Evolutionary conservation across 2,329 filamentous ascomycete species (phyloP), one percentile per base, ranked within the genome.

Genomic region (Phaeosphaeriaceae sp.): DNA sequence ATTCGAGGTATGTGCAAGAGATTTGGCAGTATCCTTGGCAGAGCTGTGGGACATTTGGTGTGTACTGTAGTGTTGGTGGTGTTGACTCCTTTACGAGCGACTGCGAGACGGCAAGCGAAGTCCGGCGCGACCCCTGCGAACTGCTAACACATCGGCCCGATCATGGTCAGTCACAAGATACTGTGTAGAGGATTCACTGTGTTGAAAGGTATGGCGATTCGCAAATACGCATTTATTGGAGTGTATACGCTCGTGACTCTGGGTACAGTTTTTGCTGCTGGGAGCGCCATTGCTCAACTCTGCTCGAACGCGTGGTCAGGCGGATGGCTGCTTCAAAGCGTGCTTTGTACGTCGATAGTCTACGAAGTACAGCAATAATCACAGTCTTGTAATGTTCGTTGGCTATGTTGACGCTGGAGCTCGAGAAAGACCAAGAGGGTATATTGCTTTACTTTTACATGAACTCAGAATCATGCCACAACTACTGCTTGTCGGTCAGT

Each of bases 391-490:
- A 3, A 7, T 15, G 13, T 11, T 36, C 31, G 31, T 36, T 15
- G 31, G 13, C 13, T 11, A 13, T 36, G 13, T 3, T 15, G 7
- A 3, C 13, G 31, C 11, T 13, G 11, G 9, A 36, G 53, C 48
- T 41, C 50, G 21, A 48, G 47, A 41, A 49, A 47, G 42, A 36
- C 48, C 56, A 44, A 56, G 41, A 45, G 31, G 59, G 52, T 11
- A 47, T 41, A 33, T 54, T 44, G 40, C 51, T 36, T 36, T 36
- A 36, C 31, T 3, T 36, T 36, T 36, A 36, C 31, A 36, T 36
- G 11, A 36, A 11, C 31, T 36, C 31, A 15, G 31, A 13, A 36
- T 36, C 31, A 36, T 36, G 25, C 31, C 31, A 11, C 21, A 51
- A 10, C 42, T 46, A 33, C 48, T 27, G 44, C 20, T 45, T 54